Evolutionary conservation across 306 rosid species (phyloP), one percentile per base, ranked within the genome.

Genomic region (Ziziphus jujuba): DNA sequence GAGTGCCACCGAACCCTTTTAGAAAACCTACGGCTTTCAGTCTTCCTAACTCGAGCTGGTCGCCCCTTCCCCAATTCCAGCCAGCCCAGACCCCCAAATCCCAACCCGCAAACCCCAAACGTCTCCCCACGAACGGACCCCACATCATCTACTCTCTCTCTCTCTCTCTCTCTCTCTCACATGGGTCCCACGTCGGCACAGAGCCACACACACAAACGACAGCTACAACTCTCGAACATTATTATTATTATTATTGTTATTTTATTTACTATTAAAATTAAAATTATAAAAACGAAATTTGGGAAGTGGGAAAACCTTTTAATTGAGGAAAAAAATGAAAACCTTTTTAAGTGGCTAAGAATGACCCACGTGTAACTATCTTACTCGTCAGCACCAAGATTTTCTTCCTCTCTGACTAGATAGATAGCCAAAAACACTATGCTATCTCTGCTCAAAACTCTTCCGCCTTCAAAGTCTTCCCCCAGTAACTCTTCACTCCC

Each of bases 151-250:
- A 24, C 22, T 38, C 59, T 67, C 40, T 48, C 44, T 24, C 56
- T 0, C 68, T 48, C 44, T 24, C 56, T 0, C 22, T 38, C 59
- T 67, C 40, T 48, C 44, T 24, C 56, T 0, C 68, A 44, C 38
- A 40, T 67, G 73, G 91, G 86, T 12, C 89, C 91, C 83, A 72
- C 84, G 84, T 80, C 79, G 87, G 89, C 86, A 82, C 84, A 86
- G 83, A 82, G 21, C 54, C 21, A 40, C 45, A 40, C 45, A 40
- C 45, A 8, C 84, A 67, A 45, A 21, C 76, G 88, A 78, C 87
- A 80, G 83, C 85, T 69, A 63, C 85, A 36, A 53, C 67, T 45
- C 74, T 65, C 31, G 15, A 71, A 57, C 68, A 56, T 58, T 45
- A 38, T 52, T 72, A 73, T 68, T 54, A 47, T 59, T 8, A 24